These are phyloP conservation scores for Botrytis paeoniae DNA, from an alignment of 2,329 filamentous ascomycete species.

Conservation along the genomic window DNA sequence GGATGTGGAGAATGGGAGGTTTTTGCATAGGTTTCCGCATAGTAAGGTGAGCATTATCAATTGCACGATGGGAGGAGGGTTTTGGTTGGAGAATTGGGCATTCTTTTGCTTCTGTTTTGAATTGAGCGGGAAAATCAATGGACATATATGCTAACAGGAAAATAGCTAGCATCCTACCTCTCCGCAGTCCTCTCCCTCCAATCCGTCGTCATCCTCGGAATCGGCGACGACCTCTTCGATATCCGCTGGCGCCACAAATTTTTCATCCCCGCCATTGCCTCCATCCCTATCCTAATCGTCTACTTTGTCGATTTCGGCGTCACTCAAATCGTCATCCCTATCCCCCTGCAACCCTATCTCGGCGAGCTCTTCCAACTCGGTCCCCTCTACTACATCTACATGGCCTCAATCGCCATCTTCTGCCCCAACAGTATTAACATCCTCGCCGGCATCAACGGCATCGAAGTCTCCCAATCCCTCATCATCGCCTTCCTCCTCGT, in stretches of 20 bases:
- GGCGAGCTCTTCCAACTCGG: constrained; percentile 78
- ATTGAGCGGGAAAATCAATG: not conserved
- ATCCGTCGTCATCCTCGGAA: constrained; percentile 83
- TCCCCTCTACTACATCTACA: constrained; percentile 88
- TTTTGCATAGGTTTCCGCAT: constrained; percentile 89
- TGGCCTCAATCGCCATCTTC: constrained; percentile 95
- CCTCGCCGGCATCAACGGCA: constrained; percentile 97
- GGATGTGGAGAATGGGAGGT: constrained; percentile 66
- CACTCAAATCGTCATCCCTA: constrained; percentile 88
- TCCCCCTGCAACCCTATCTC: constrained; percentile 78
- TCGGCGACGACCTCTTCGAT: constrained; percentile 95
- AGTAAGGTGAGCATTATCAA: constrained; percentile 63
- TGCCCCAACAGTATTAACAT: constrained; percentile 99
- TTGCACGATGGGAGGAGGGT: not conserved
- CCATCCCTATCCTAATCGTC: constrained; percentile 88
- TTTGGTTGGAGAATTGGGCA: not conserved
- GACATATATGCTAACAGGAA: constrained; percentile 10
- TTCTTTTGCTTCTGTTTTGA: not conserved
- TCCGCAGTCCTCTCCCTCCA: constrained; percentile 92
- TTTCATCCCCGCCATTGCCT: constrained; percentile 91
- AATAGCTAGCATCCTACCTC: constrained; percentile 85
- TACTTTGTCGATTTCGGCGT: constrained; percentile 99
- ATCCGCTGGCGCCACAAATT: constrained; percentile 99
- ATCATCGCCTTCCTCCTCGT: constrained; percentile 82
- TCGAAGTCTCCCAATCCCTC: constrained; percentile 92